Base-by-base conservation (phyloP, 1,139 yeast species). In the Suhomyces ambrosiae region DNA sequence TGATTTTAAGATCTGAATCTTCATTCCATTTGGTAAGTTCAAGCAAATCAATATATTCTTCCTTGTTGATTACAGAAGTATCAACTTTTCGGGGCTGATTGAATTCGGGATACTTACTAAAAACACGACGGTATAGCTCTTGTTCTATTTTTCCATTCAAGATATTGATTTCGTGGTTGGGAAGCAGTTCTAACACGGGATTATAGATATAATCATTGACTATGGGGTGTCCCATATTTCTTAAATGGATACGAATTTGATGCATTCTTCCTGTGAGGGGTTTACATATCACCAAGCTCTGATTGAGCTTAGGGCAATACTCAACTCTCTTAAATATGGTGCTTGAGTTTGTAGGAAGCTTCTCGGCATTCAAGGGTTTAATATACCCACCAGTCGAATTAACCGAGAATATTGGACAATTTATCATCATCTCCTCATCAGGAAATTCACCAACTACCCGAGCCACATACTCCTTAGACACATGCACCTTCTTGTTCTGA, bases 251-350 rank as follows among this genome's bases (percentile, higher is more conserved):
- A 37, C 95, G 65, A 15, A 86, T 83, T 54, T 86, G 95, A 56
- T 86, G 95, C 48, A 86, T 83, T 49, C 85, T 71, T 0, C 95
- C 95, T 0, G 92, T 80, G 7, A 76, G 46, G 0, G 95, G 95
- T 44, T 63, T 67, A 52, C 95, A 85, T 34, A 65, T 51, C 0
- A 86, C 85, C 1, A 86, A 57, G 38, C 83, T 76, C 38, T 82
- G 73, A 47, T 81, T 53, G 9, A 50, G 25, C 1, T 42, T 36
- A 1, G 37, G 18, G 39, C 50, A 49, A 44, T 67, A 70, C 4
- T 26, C 30, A 2, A 68, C 15, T 19, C 57, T 41, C 30, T 49
- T 45, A 42, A 72, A 71, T 2, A 54, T 42, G 1, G 78, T 71
- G 10, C 63, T 53, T 4, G 74, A 63, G 35, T 61, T 50, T 0